Conservation (phyloP, 495 filamentous ascomycete species). For the Aspergillus sclerotiicarbonarius region DNA sequence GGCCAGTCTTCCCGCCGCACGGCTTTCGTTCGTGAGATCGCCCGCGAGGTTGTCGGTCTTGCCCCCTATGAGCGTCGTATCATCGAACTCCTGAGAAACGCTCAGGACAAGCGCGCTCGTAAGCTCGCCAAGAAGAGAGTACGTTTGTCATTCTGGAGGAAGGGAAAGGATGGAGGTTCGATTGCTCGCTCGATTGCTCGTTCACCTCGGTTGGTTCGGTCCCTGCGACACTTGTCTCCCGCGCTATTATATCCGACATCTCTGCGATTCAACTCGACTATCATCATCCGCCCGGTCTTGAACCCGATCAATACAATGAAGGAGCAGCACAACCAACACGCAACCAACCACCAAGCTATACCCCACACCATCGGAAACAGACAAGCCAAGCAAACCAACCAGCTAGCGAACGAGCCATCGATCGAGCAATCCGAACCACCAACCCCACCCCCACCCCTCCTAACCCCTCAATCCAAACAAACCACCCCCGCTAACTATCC, state of each 20-base stretch:
- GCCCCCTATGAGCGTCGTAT: slow-evolving; percentile 97
- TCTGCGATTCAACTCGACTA: background rate
- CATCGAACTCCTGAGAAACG: slow-evolving; percentile 97
- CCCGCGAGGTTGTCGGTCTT: slow-evolving; percentile 89
- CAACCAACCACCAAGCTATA: background rate
- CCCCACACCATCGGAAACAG: background rate
- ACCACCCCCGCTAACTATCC: slow-evolving; percentile 15
- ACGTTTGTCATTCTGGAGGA: slow-evolving; percentile 33
- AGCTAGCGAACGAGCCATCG: background rate
- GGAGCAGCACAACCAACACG: background rate
- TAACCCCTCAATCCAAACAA: background rate
- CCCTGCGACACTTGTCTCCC: background rate
- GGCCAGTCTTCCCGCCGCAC: slow-evolving; percentile 90
- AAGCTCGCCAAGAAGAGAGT: slow-evolving; percentile 99
- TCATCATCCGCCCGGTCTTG: background rate
- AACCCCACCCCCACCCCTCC: background rate
- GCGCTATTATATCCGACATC: background rate
- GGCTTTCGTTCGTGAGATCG: slow-evolving; percentile 88
- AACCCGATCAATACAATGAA: background rate
- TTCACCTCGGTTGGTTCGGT: background rate
- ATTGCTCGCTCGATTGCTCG: slow-evolving; percentile 3
- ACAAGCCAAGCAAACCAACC: background rate
- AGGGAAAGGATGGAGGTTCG: background rate
- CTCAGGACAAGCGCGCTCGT: slow-evolving; percentile 97
- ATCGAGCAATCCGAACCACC: background rate